Base-by-base conservation (phyloP, 2,329 filamentous ascomycete genomes). In the Ophiostoma perfectum region DNA sequence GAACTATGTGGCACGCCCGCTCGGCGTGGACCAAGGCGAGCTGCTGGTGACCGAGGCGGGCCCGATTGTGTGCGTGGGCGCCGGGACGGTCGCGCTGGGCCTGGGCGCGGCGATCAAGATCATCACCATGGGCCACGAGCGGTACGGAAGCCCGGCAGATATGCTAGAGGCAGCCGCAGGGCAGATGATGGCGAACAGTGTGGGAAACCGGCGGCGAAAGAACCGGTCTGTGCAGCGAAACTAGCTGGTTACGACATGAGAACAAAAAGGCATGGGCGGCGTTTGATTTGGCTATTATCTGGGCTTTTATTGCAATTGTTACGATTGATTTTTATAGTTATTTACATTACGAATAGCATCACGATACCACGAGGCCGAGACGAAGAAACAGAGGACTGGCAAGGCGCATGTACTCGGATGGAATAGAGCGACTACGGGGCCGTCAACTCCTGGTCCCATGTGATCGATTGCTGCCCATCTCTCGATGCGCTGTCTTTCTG, bases 81-180 rank as follows among this genome's bases (percentile, higher is more conserved):
- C 84, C 64, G 81, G 83, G 63, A 89, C 88, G 66, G 82, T 91
- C 3, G 90, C 86, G 0, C 83, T 93, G 42, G 89, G 84, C 0
- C 86, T 93, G 70, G 91, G 90, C 12, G 90, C 92, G 72, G 81
- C 86, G 1, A 82, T 93, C 73, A 93, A 92, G 77, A 79, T 93
- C 66, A 83, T 93, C 68, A 86, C 85, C 1, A 80, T 89, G 5
- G 89, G 88, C 5, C 83, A 86, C 71, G 88, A 90, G 74, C 80
- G 84, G 44, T 90, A 89, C 73, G 86, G 88, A 60, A 78, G 74
- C 16, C 76, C 76, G 39, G 73, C 73, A 36, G 78, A 74, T 64
- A 72, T 74, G 47, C 72, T 75, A 2, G 76, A 78, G 52, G 71
- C 67, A 8, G 69, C 67, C 11, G 73, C 73, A 16, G 70, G 68